Conservation (phyloP, 1,139 yeast species). For the Hyphopichia burtonii region DNA sequence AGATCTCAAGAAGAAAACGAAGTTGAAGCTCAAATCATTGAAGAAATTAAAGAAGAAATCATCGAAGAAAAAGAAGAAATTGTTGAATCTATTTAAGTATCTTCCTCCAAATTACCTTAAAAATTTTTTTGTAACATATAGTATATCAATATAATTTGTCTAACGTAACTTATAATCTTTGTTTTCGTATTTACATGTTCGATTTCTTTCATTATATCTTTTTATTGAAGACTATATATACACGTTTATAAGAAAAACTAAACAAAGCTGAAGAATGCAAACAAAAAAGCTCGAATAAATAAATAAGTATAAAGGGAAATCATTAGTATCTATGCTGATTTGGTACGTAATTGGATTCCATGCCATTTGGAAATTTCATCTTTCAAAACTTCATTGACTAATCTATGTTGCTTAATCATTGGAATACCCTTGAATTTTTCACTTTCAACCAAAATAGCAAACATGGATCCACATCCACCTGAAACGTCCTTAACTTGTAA, state of each 20-base stretch:
- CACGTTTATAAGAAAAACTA: neutral
- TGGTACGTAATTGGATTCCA: constrained; percentile 84
- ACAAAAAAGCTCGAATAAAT: neutral
- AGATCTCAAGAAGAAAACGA: constrained; percentile 49
- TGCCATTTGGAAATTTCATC: constrained; percentile 94
- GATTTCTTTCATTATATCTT: too few relatives aligned
- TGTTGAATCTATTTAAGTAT: constrained; percentile 43
- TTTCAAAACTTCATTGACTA: constrained; percentile 77
- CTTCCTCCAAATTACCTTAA: neutral
- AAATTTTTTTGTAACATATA: constrained; percentile 1
- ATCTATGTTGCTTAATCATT: constrained; percentile 87
- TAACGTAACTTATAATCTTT: too few relatives aligned
- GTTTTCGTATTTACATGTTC: too few relatives aligned
- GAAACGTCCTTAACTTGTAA: constrained; percentile 78
- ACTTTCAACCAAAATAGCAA: constrained; percentile 79
- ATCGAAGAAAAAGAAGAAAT: constrained; percentile 82
- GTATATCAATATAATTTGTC: neutral
- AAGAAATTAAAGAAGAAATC: constrained; percentile 64
- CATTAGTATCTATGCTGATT: constrained; percentile 23
- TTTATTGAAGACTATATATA: neutral
- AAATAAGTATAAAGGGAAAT: neutral
- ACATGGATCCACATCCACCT: constrained; percentile 98
- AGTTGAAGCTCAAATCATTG: constrained; percentile 64
- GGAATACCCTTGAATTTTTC: constrained; percentile 72
- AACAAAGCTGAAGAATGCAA: neutral